Base-by-base conservation (phyloP, 495 filamentous ascomycete genomes). In the Podospora fimiseda region DNA sequence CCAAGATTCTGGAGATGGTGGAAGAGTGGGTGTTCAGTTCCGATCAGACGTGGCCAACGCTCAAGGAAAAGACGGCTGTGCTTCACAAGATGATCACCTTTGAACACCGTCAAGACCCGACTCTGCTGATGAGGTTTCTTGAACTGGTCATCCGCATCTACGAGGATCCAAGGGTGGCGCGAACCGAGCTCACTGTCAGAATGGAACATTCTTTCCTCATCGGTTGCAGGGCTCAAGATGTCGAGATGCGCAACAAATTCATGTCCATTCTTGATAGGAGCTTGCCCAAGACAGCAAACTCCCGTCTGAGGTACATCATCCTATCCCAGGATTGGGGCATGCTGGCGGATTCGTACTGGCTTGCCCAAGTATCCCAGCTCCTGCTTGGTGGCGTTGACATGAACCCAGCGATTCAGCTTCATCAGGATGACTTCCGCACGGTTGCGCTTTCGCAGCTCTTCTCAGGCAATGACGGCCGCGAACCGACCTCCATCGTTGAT, bases 171-270 rank as follows among this genome's bases (percentile, higher is more conserved):
- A 94, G 91, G 69, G 92, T 99, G 59, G 89, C 89, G 1, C 80
- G 92, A 43, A 95, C 94, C 0, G 94, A 99, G 68, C 76, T 99
- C 43, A 96, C 94, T 0, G 94, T 99, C 5, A 80, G 94, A 18
- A 81, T 99, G 74, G 94, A 99, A 70, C 91, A 95, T 66, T 93
- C 94, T 13, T 99, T 99, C 77, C 75, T 99, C 57, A 90, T 99
- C 48, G 94, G 94, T 33, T 92, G 90, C 2, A 74, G 94, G 66
- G 93, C 92, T 5, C 86, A 91, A 59, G 93, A 99, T 65, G 86
- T 96, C 15, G 89, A 95, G 46, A 95, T 96, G 90, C 86, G 94
- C 22, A 95, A 95, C 60, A 85, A 92, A 23, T 97, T 97, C 71
- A 86, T 96, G 80, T 78, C 74, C 19, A 95, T 99, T 55, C 96